A percentile compares a stretch with the other conserved stretches of the same genome.
Evolutionary conservation across 345 rosid genomes (phyloP).

Genomic region (Citrus maxima): DNA sequence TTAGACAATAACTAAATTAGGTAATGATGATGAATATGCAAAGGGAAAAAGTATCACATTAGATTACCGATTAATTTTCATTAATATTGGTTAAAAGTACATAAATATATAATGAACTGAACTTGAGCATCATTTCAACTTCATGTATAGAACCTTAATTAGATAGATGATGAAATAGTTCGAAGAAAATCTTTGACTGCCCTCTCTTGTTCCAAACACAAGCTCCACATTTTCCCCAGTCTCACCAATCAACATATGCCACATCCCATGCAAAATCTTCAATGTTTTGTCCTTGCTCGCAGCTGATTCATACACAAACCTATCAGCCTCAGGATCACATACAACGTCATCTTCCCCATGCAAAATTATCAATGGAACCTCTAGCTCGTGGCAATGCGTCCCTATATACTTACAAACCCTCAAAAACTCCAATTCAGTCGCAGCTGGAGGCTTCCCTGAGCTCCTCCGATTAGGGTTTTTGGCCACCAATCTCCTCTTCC

Average conservation of each 20-base stretch:
- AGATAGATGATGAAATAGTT: too few relatives aligned
- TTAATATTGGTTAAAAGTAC: too few relatives aligned
- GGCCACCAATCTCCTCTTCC: constrained; percentile 25
- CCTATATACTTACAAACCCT: constrained; percentile 25
- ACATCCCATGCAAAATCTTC: constrained; percentile 22
- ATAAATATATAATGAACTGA: too few relatives aligned
- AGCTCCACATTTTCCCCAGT: constrained; percentile 21
- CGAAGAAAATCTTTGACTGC: not conserved
- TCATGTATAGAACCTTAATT: too few relatives aligned
- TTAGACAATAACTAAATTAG: too few relatives aligned
- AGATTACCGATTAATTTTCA: too few relatives aligned
- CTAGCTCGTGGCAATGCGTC: constrained; percentile 19
- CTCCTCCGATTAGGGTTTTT: constrained; percentile 16
- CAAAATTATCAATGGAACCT: constrained; percentile 22
- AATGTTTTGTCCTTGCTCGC: constrained; percentile 22
- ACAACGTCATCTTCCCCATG: constrained; percentile 26
- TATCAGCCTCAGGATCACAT: constrained; percentile 18
- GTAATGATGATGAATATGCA: too few relatives aligned
- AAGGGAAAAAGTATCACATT: too few relatives aligned
- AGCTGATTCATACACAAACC: constrained; percentile 23
- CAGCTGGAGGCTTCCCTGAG: constrained; percentile 25
- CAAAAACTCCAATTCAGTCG: constrained; percentile 23
- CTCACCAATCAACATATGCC: constrained; percentile 34
- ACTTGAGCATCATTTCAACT: too few relatives aligned
- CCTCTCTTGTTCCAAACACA: constrained; percentile 16